Base-by-base conservation (phyloP, 495 filamentous ascomycete species). In the Cryomyces antarcticus region DNA sequence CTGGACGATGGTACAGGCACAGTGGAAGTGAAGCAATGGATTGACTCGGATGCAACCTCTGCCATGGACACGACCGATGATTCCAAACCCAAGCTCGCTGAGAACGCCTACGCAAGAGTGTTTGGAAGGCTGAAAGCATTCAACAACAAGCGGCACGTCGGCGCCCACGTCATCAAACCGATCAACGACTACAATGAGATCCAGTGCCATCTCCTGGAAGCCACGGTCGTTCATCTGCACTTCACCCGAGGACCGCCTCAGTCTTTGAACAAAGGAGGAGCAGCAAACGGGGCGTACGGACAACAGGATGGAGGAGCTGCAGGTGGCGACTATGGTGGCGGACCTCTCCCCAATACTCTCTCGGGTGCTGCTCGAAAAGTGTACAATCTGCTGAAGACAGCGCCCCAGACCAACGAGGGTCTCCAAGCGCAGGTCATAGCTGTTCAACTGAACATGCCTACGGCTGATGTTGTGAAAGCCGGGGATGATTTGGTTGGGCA, bases 1-100 rank as follows among this genome's bases (percentile, higher is more conserved):
- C 62, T 96, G 50, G 92, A 96, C 62, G 89, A 97, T 63, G 89
- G 92, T 59, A 96, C 89, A 0, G 89, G 83, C 45, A 67, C 73
- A 28, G 75, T 94, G 44, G 89, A 97, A 66, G 86, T 84, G 35
- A 95, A 94, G 67, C 74, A 82, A 59, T 96, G 84, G 83, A 64
- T 86, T 17, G 83, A 94, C 62, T 57, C 68, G 5, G 60, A 60
- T 28, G 34, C 39, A 31, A 10, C 30, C 5, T 30, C 28, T 30
- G 40, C 40, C n/a, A 34, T 46, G 31, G 38, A 46, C 9, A 24
- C 31, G 10, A 41, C 44, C n/a, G 45, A 46, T 37, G 45, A 47
- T 13, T 28, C 11, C 7, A 71, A 69, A 48, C 53, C 60, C 30
- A 70, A 72, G 56, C 55, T 73, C 33, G 57, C 65, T 44, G 66